Evolutionary conservation across 2,329 filamentous ascomycete species (phyloP).

Genomic region (Penicillium sp.): DNA sequence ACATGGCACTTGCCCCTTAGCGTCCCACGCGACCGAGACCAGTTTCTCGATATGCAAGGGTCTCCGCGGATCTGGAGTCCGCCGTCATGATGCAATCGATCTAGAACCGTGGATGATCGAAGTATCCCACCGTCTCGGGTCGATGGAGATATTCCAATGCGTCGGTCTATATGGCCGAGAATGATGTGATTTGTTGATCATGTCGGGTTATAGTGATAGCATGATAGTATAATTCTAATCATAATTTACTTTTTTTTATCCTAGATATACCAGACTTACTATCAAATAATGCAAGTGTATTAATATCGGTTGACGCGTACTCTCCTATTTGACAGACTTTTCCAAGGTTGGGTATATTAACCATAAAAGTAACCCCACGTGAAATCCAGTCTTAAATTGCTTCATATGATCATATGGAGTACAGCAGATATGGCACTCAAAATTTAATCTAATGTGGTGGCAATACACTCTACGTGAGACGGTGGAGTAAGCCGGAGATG

Average conservation of each 20-base stretch:
- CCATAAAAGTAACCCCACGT: not conserved
- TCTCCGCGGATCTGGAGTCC: not conserved
- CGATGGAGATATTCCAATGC: not conserved
- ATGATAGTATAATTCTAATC: not conserved
- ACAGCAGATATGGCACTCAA: not conserved
- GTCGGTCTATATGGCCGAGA: not conserved
- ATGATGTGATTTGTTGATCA: not conserved
- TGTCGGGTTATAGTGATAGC: not conserved
- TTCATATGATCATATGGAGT: not conserved
- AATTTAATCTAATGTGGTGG: conserved; percentile 4
- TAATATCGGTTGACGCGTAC: not conserved
- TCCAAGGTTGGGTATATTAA: not conserved
- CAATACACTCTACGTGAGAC: conserved; percentile 18
- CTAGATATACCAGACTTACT: not conserved
- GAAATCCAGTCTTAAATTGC: not conserved
- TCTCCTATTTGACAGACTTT: not conserved
- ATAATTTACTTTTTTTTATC: not conserved
- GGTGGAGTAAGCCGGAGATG: conserved; percentile 15
- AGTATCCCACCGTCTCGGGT: not conserved
- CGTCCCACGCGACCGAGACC: conserved; percentile 5
- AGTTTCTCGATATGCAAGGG: conserved; percentile 4
- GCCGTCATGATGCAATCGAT: conserved; percentile 2
- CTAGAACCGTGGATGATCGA: not conserved
- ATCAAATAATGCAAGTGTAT: not conserved
- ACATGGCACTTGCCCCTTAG: not conserved